Conservation (phyloP, 495 filamentous ascomycete species). For the Penicillium soppii region DNA sequence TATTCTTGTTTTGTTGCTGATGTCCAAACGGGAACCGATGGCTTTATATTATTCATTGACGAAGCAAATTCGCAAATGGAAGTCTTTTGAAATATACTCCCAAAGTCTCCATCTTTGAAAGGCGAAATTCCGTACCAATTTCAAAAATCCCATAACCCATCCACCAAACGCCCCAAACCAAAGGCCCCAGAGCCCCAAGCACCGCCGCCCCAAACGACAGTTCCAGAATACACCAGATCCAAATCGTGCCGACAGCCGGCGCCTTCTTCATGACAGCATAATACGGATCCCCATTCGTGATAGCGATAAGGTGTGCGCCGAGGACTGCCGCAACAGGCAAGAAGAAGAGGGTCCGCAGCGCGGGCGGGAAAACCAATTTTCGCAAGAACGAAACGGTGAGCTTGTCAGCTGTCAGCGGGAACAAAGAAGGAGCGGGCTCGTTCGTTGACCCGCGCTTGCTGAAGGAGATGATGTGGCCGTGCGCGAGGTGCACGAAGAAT, state of each 20-base stretch:
- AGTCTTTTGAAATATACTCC: too few species aligned
- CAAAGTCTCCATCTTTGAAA: too few species aligned
- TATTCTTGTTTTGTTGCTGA: too few species aligned
- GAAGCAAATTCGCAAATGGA: too few species aligned
- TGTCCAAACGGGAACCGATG: too few species aligned
- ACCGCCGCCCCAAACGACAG: slow-evolving; percentile 69
- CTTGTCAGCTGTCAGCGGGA: slow-evolving; percentile 33
- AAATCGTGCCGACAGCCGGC: slow-evolving; percentile 83
- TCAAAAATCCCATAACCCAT: slow-evolving; percentile 63
- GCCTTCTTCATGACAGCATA: slow-evolving; percentile 90
- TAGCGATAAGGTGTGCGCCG: slow-evolving; percentile 76
- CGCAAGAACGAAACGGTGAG: slow-evolving; percentile 31
- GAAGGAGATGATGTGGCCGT: slow-evolving; percentile 44
- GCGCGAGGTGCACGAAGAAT: slow-evolving; percentile 44
- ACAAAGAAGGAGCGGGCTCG: slow-evolving; percentile 21
- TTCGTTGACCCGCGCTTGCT: slow-evolving; percentile 5
- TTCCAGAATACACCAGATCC: slow-evolving; percentile 93
- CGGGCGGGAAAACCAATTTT: slow-evolving; percentile 36
- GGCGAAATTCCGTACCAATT: too few species aligned
- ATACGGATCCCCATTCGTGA: slow-evolving; percentile 77
- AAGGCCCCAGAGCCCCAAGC: slow-evolving; percentile 50
- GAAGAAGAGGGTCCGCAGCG: slow-evolving; percentile 33
- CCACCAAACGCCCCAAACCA: slow-evolving; percentile 64
- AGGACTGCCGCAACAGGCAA: slow-evolving; percentile 57
- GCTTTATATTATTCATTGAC: too few species aligned